Evolutionary conservation across 192 early-diverging fungal species (phyloP).

Genomic region (Coemansia sp.): DNA sequence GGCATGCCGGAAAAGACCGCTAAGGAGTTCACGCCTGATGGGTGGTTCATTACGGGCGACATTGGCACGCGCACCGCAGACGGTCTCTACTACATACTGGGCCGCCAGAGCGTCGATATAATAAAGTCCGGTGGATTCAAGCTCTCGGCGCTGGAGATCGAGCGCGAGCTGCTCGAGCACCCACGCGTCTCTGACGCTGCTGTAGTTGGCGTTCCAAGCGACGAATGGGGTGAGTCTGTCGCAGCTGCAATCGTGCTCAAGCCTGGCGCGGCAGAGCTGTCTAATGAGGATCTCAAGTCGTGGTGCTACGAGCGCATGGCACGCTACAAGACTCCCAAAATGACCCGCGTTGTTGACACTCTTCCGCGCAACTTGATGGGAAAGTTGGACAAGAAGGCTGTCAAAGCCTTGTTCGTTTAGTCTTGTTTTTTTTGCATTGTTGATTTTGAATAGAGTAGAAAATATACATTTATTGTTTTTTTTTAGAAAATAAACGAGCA

Average conservation of each 20-base stretch:
- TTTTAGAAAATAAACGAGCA: not conserved
- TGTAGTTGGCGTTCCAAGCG: constrained; percentile 70
- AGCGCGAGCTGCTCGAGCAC: constrained; percentile 71
- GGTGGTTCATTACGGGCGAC: constrained; percentile 85
- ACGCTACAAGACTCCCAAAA: constrained; percentile 73
- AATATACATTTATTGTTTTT: not conserved
- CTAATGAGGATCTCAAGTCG: constrained; percentile 39
- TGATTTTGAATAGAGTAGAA: no score
- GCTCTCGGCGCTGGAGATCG: constrained; percentile 80
- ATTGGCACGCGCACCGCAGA: constrained; percentile 59
- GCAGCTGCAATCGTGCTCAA: constrained; percentile 65
- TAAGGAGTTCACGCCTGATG: constrained; percentile 69
- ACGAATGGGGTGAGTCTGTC: constrained; percentile 76
- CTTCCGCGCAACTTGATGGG: constrained; percentile 87
- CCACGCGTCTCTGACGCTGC: constrained; percentile 67
- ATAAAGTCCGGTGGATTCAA: constrained; percentile 91
- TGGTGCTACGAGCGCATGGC: constrained; percentile 67
- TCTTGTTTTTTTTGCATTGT: not conserved
- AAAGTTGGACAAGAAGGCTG: constrained; percentile 83
- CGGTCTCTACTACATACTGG: constrained; percentile 72
- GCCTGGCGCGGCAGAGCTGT: constrained; percentile 13
- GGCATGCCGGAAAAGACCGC: constrained; percentile 66
- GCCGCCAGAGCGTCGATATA: constrained; percentile 79
- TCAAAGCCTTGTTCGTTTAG: constrained; percentile 56
- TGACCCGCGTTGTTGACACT: constrained; percentile 50